Evolutionary conservation across 2,329 filamentous ascomycete species (phyloP).

Genomic region (Sporothrix protearum): DNA sequence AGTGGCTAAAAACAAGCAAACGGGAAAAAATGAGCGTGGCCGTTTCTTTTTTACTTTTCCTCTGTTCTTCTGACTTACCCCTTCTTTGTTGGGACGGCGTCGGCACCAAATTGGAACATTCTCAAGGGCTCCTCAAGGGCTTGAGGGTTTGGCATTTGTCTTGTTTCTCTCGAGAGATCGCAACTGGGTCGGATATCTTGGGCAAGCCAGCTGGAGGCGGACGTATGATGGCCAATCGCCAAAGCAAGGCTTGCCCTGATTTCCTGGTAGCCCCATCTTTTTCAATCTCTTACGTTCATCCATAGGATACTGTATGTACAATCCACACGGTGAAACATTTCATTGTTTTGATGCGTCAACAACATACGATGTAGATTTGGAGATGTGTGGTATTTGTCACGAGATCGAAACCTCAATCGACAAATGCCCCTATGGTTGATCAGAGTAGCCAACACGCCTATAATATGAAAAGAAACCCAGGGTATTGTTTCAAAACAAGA

Average conservation of each 20-base stretch:
- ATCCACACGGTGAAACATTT: no score
- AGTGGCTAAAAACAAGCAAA: neutral
- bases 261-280: no score
- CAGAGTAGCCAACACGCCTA: neutral
- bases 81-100: neutral
- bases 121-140: neutral
- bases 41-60: neutral
- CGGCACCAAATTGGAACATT: constrained; percentile 1
- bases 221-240: neutral
- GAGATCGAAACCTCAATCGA: no score
- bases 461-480: neutral
- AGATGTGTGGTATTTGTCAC: neutral
- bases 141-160: neutral
- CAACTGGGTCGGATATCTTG: neutral
- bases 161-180: neutral
- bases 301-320: no score
- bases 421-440: neutral
- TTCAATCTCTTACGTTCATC: no score
- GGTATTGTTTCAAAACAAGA: constrained; percentile 3
- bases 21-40: neutral
- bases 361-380: neutral
- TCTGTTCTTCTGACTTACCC: neutral
- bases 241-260: neutral
- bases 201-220: neutral
- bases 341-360: no score